Evolutionary conservation across 140 eudicot genomes (phyloP).

Genomic region (Anethum foeniculum): DNA sequence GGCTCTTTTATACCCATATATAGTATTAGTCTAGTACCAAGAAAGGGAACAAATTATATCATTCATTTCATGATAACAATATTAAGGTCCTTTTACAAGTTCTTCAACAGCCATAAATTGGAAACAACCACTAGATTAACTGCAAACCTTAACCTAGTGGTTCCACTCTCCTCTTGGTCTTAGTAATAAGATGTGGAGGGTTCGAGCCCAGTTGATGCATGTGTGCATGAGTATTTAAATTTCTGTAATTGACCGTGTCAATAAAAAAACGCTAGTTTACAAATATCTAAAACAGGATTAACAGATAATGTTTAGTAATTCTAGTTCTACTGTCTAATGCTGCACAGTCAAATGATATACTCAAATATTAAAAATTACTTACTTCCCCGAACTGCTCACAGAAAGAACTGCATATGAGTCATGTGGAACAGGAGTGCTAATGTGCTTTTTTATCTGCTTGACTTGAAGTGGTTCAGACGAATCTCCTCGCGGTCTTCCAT

Average conservation of each 20-base stretch:
- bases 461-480: conserved; percentile 68
- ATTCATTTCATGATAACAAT: conserved; percentile 2
- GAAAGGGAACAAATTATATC: background rate
- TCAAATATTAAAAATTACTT: conserved; percentile 28
- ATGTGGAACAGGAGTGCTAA: conserved; percentile 97
- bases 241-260: background rate
- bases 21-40: background rate
- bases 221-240: background rate
- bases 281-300: background rate
- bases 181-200: background rate
- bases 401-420: conserved; percentile 93
- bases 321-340: background rate
- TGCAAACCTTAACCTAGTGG: background rate
- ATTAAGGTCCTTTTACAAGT: background rate
- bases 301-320: background rate
- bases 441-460: conserved; percentile 87
- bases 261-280: background rate
- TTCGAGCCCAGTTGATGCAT: background rate
- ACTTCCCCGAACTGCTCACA: conserved; percentile 98
- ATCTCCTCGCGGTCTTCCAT: conserved; percentile 80
- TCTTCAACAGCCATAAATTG: background rate
- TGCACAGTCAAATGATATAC: background rate
- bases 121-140: background rate
- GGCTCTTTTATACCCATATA: background rate
- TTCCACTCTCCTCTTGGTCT: background rate